Conservation (phyloP, 169 alveolate genomes). For the Eimeria tenella region DNA sequence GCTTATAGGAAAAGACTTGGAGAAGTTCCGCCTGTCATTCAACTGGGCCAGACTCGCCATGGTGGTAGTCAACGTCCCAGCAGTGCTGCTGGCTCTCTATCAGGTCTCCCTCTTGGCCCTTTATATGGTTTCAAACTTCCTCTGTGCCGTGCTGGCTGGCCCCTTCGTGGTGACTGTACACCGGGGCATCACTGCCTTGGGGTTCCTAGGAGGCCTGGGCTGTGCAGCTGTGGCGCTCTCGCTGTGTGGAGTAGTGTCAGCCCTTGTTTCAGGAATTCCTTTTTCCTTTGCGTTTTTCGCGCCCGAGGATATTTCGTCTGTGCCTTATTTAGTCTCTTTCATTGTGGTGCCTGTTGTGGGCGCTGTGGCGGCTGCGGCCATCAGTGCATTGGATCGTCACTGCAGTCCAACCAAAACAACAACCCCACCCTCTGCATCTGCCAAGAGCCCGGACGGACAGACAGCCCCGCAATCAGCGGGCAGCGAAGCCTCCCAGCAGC, state of each 20-base stretch:
- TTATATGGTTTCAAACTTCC: constrained; percentile 54
- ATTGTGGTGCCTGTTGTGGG: constrained; percentile 45
- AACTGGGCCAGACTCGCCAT: constrained; percentile 78
- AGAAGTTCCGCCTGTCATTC: neutral
- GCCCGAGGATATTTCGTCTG: constrained; percentile 53
- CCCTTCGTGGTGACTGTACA: constrained; percentile 58
- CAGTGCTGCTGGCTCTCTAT: constrained; percentile 45
- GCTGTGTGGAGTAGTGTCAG: constrained; percentile 3
- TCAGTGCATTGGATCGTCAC: neutral
- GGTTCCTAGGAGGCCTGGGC: constrained; percentile 55
- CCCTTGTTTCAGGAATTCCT: neutral
- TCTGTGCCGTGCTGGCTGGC: constrained; percentile 66
- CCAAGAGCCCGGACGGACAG: neutral
- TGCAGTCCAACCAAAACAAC: neutral
- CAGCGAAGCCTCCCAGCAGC: neutral
- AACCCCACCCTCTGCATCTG: neutral
- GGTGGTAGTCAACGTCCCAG: constrained; percentile 71
- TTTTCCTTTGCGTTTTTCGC: constrained; percentile 59
- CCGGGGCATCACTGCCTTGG: neutral
- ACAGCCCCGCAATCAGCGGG: neutral
- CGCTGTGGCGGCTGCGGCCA: constrained; percentile 23
- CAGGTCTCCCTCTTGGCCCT: constrained; percentile 55
- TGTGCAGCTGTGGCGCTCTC: neutral
- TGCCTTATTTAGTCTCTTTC: constrained; percentile 62
- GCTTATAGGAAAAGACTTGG: constrained; percentile 60